Percentiles rank a stretch among this genome's conserved stretches.
These are phyloP conservation scores for Alternaria panax DNA, from an alignment of 2,329 filamentous ascomycete species.

Conservation along the genomic window DNA sequence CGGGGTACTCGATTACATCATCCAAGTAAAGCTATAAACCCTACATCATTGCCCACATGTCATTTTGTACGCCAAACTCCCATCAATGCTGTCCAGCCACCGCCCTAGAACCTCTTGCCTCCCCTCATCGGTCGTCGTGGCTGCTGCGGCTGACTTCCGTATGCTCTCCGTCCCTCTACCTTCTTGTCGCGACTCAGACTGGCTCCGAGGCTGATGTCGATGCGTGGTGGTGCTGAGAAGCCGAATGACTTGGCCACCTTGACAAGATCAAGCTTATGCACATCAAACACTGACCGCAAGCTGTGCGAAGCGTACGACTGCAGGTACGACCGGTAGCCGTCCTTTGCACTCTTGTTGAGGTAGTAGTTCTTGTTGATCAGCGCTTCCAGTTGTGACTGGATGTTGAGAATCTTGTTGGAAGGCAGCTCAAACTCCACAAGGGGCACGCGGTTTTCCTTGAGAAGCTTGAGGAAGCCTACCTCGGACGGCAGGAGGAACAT, in stretches of 20 bases:
- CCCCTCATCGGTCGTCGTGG: conserved; percentile 62
- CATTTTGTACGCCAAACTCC: conserved; percentile 26
- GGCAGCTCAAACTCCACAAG: conserved; percentile 97
- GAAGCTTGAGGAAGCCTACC: conserved; percentile 87
- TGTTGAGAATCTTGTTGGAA: conserved; percentile 78
- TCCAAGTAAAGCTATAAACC: conserved; percentile 4
- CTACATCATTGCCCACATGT: neutral
- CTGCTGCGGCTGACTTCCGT: conserved; percentile 78
- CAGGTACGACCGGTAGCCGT: conserved; percentile 86
- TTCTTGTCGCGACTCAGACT: conserved; percentile 77
- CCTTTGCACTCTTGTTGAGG: conserved; percentile 82
- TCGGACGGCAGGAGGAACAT: conserved; percentile 94
- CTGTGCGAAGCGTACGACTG: conserved; percentile 93
- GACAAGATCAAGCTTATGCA: conserved; percentile 80
- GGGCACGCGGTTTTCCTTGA: conserved; percentile 90
- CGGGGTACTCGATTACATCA: conserved; percentile 1
- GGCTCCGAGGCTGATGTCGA: conserved; percentile 79
- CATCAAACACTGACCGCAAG: conserved; percentile 82
- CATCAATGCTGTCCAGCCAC: conserved; percentile 11
- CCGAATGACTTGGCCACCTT: conserved; percentile 88
- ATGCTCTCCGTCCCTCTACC: conserved; percentile 69
- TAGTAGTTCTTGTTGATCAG: conserved; percentile 78
- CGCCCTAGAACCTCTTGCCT: conserved; percentile 33
- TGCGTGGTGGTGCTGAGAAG: conserved; percentile 76
- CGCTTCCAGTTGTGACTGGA: conserved; percentile 14